These are phyloP conservation scores for Sporopachydermia cereana DNA, from an alignment of 1,139 yeast species.

Conservation along the genomic window DNA sequence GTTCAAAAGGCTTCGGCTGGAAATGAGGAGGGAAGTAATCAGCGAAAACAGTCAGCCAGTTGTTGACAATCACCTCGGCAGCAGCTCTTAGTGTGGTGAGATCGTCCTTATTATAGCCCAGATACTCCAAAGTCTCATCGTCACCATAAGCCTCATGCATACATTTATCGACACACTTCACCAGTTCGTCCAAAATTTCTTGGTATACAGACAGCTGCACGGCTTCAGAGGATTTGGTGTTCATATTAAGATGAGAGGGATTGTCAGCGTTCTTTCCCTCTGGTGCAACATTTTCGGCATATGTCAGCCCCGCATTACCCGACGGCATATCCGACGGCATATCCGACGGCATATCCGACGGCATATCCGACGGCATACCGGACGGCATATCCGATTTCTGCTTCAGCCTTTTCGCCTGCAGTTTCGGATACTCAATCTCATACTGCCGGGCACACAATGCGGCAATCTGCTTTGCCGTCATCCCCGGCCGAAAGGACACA, in stretches of 20 bases:
- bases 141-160: slow-evolving; percentile 49
- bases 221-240: slow-evolving; percentile 6
- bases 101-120: slow-evolving; percentile 32
- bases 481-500: slow-evolving; percentile 45
- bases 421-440: slow-evolving; percentile 5
- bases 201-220: slow-evolving; percentile 18
- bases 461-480: slow-evolving; percentile 54
- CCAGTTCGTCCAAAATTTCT: slow-evolving; percentile 34
- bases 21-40: slow-evolving; percentile 27
- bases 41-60: slow-evolving; percentile 49
- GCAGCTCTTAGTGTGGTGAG: slow-evolving; percentile 33
- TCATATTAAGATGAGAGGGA: background rate
- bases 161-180: slow-evolving; percentile 39
- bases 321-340: slow-evolving; percentile 6
- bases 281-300: too few relatives aligned
- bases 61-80: slow-evolving; percentile 31
- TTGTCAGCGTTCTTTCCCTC: background rate
- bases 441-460: slow-evolving; percentile 20
- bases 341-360: too few relatives aligned
- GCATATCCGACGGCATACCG: slow-evolving; percentile 5
- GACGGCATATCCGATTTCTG: background rate
- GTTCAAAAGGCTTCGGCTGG: slow-evolving; percentile 20
- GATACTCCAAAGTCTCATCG: slow-evolving; percentile 32
- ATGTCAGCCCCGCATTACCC: slow-evolving; percentile 8
- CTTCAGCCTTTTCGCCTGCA: slow-evolving; percentile 5